A percentile compares a stretch with the other conserved stretches of the same genome.
These are phyloP conservation scores for Sphagnum tenellum DNA, from an alignment of 225 moss, liverwort and hornwort species.

Conservation along the genomic window DNA sequence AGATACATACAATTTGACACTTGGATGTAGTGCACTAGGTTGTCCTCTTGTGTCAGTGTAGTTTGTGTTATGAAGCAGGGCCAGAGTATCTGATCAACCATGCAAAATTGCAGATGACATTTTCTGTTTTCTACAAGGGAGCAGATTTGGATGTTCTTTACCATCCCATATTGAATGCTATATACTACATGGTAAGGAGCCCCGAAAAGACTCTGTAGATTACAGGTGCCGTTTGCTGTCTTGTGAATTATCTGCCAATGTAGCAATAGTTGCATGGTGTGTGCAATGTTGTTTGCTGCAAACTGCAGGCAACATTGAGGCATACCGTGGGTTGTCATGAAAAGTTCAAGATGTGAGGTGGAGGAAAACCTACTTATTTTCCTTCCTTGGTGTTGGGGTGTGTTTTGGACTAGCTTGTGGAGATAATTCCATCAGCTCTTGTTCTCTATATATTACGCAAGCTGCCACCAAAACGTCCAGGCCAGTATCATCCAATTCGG, in stretches of 20 bases:
- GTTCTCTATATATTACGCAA: constrained; percentile 93
- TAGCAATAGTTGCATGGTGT: no score
- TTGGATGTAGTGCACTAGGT: no score
- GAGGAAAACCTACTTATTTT: no score
- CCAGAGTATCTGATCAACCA: not conserved
- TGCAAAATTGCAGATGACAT: constrained; percentile 66
- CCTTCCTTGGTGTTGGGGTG: no score
- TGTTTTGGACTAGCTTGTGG: constrained; percentile 59
- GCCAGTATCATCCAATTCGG: constrained; percentile 83
- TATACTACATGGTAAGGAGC: constrained; percentile 81
- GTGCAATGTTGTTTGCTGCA: no score
- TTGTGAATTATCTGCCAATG: not conserved
- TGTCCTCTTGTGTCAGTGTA: no score
- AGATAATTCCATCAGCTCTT: constrained; percentile 92
- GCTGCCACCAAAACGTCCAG: constrained; percentile 72
- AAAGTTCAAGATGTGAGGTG: no score
- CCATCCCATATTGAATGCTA: constrained; percentile 86
- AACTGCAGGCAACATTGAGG: no score
- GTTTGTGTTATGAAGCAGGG: no score
- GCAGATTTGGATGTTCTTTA: constrained; percentile 93
- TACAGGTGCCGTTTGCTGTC: not conserved
- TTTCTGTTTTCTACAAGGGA: constrained; percentile 81
- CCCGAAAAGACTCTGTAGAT: not conserved
- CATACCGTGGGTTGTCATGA: no score
- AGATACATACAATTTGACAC: no score